These are phyloP conservation scores for Cyberlindnera suaveolens DNA, from an alignment of 805 yeast genomes.

Conservation along the genomic window DNA sequence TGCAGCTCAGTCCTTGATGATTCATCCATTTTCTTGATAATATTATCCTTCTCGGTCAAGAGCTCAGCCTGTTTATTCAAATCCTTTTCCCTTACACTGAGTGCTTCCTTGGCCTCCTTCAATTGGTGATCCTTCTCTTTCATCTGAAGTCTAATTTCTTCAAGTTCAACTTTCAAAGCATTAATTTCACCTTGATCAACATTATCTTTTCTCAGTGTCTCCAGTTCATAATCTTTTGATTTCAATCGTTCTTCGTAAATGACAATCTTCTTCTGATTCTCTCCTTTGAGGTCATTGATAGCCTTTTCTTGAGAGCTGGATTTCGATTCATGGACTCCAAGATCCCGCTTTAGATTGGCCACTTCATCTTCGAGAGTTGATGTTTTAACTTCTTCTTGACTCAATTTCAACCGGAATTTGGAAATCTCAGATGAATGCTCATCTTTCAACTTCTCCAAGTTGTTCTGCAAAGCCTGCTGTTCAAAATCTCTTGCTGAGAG, in stretches of 20 bases:
- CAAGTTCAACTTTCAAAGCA: not conserved
- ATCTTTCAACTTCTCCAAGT: constrained; percentile 9
- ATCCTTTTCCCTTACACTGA: not conserved
- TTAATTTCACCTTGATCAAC: constrained; percentile 2
- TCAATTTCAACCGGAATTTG: constrained; percentile 10
- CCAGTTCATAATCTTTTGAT: constrained; percentile 3
- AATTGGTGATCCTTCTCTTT: not conserved
- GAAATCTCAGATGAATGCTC: constrained; percentile 2
- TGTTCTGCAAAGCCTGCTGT: constrained; percentile 1
- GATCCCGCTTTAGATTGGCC: constrained; percentile 3
- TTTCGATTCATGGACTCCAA: constrained; percentile 2
- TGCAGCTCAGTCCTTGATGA: not conserved
- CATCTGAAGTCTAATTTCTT: not conserved
- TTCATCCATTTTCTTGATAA: not conserved
- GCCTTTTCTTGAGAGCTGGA: constrained; percentile 1
- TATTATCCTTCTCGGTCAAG: not conserved
- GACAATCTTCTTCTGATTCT: constrained; percentile 1
- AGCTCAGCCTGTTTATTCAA: constrained; percentile 1
- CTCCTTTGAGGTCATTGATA: constrained; percentile 2
- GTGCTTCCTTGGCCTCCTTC: not conserved
- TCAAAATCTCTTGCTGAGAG: constrained; percentile 13
- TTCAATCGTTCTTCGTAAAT: constrained; percentile 1
- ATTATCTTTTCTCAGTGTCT: not conserved
- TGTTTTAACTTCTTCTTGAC: constrained; percentile 15
- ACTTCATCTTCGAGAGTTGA: constrained; percentile 7